phyloP scores from a whole-genome alignment of 2,329 filamentous ascomycete species.

The Exserohilum turcica region DNA sequence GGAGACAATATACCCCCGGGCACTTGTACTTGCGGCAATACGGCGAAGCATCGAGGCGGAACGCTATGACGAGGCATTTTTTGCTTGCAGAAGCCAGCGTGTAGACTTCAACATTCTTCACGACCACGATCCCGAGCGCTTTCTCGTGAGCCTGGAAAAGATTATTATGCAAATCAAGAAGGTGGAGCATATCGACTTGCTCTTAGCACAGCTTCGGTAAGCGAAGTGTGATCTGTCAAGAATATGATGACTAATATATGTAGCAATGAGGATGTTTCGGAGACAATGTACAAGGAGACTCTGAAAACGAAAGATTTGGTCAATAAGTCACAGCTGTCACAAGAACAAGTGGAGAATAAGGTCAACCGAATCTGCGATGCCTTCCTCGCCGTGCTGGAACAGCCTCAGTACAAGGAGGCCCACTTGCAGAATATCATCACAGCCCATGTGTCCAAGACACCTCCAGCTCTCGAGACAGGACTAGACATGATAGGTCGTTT shows the following conservation, averaged over 20 bases:
- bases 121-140: slow-evolving; percentile 87
- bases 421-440: slow-evolving; percentile 92
- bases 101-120: slow-evolving; percentile 98
- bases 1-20: slow-evolving; percentile 91
- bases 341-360: slow-evolving; percentile 58
- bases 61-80: slow-evolving; percentile 83
- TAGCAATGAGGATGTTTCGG: slow-evolving; percentile 85
- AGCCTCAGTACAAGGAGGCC: slow-evolving; percentile 57
- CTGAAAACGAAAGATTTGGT: slow-evolving; percentile 53
- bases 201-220: slow-evolving; percentile 82
- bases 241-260: slow-evolving; percentile 11
- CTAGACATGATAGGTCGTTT: slow-evolving; percentile 78
- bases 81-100: slow-evolving; percentile 86
- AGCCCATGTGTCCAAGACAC: slow-evolving; percentile 89
- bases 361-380: slow-evolving; percentile 89
- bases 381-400: slow-evolving; percentile 70
- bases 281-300: slow-evolving; percentile 93
- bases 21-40: slow-evolving; percentile 90
- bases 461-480: slow-evolving; percentile 86
- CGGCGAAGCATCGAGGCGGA: slow-evolving; percentile 77
- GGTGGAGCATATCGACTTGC: slow-evolving; percentile 83
- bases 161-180: slow-evolving; percentile 87
- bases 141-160: slow-evolving; percentile 73
- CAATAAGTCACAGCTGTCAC: slow-evolving; percentile 25
- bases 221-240: slow-evolving; percentile 21